These are phyloP conservation scores for Rhodotorula babjevae DNA, from an alignment of 768 basidiomycete genomes.

Conservation along the genomic window DNA sequence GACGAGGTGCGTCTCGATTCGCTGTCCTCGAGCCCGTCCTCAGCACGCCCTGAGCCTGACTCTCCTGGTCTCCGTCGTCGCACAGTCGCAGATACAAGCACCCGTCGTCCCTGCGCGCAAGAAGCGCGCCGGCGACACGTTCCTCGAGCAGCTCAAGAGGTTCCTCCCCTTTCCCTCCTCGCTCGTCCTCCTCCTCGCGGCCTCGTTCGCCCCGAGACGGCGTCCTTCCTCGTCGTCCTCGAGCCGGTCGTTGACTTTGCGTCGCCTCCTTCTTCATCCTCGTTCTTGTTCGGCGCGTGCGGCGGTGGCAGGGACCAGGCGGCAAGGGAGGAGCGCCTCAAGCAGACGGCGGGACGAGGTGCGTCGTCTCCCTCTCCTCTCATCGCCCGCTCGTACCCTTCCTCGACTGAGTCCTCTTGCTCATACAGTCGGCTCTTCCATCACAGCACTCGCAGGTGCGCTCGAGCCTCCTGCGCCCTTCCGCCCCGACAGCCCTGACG, in stretches of 20 bases:
- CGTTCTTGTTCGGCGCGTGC: conserved; percentile 17
- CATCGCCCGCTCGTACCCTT: no score
- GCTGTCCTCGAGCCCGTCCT: neutral
- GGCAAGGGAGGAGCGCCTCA: conserved; percentile 76
- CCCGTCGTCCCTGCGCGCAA: conserved; percentile 56
- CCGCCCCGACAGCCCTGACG: neutral
- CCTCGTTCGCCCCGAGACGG: no score
- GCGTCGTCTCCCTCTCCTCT: neutral
- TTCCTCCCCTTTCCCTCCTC: conserved; percentile 44
- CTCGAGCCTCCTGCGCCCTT: conserved; percentile 7
- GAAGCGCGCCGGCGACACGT: conserved; percentile 91
- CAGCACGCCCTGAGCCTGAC: neutral
- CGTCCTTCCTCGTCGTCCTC: neutral
- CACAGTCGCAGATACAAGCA: neutral
- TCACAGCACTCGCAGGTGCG: conserved; percentile 83
- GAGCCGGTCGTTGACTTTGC: neutral
- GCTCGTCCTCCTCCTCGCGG: neutral
- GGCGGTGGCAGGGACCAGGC: conserved; percentile 71
- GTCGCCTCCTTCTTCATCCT: no score
- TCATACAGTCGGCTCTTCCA: conserved; percentile 52
- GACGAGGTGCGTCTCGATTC: conserved; percentile 15
- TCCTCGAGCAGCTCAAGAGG: conserved; percentile 95
- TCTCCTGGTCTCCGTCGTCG: neutral
- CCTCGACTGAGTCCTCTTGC: conserved; percentile 45
- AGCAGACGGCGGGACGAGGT: conserved; percentile 52